Base-by-base conservation (phyloP, 2,329 filamentous ascomycete genomes). In the Pseudogymnoascus sp. region DNA sequence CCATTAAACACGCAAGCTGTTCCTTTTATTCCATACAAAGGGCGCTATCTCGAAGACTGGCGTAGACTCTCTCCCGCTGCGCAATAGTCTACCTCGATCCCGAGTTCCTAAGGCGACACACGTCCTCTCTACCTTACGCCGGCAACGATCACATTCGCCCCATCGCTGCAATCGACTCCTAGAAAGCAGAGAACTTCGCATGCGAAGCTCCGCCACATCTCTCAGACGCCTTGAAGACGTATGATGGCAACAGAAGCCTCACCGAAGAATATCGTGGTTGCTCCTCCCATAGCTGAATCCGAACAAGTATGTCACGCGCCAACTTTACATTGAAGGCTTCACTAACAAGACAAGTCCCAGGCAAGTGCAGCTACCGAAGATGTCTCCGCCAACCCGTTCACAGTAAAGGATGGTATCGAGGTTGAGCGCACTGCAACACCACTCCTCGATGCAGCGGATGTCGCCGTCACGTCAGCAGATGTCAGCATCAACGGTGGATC, bases 401-500 rank as follows among this genome's bases (percentile, higher is more conserved):
- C 67, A 62, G 66, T 84, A 74, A 85, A 85, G 72, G 80, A 81
- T 74, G 76, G 72, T 59, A 67, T 73, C 66, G 73, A 77, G 68
- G 75, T 75, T 72, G 78, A 85, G 69, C 83, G 84, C 65, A 76
- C 49, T 18, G 49, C 80, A 68, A 82, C 80, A 69, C 74, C 81
- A 81, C 71, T 82, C 84, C 71, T 77, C 78, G 72, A 80, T 77
- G 78, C 62, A 65, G 78, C 84, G 66, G 85, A 88, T 70, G 80
- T 86, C 71, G 78, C 82, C 67, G 76, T 82, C 67, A 81, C 82
- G 72, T 88, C 86, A 64, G 80, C 84, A 68, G 84, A 88, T 70
- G 85, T 85, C 66, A 90, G 88, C 73, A 80, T 84, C 67, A 91
- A 86, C 73, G 88, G 87, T 68, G 87, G 86, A 69, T 93, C 90